Base-by-base conservation (phyloP, 441 rosid genomes). In the Theobroma grandiflorum region DNA sequence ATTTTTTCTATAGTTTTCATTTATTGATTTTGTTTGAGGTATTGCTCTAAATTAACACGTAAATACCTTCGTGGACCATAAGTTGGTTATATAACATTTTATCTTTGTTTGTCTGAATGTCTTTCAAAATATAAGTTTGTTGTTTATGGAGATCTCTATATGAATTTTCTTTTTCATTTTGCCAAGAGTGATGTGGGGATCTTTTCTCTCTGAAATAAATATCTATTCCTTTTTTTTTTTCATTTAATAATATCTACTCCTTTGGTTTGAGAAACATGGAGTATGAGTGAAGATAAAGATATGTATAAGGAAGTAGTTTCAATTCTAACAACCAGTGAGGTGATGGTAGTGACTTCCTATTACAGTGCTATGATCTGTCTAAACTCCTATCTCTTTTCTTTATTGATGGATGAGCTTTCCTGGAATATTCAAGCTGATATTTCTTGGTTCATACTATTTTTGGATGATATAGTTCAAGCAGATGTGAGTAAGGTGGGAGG, bases 61-160 rank as follows among this genome's bases (percentile, higher is more conserved):
- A 53, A 33, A n/a, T 38, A 11, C 42, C 42, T 70, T 47, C 49
- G 31, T 31, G 74, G 50, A 66, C 50, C 71, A 40, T 66, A 7
- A 55, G 18, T 70, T 47, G 74, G 20, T 70, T 22, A 26, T 50
- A 12, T 18, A 38, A 22, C 12, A 68, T 12, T 55, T 45, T 68
- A 42, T 43, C 18, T 68, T 22, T 68, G 73, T 33, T 72, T 18
- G 33, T n/a, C 63, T 72, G 76, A 72, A 72, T 53, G 63, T 10
- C 33, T 35, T 72, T 72, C 49, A 55, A 53, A 42, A n/a, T 55
- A n/a, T 53, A 18, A 14, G 2, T 63, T 33, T 18, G 63, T 52
- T 72, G 63, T 37, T 72, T 11, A 33, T 49, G 43, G 72, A 31
- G 58, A 22, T 6, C 18, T 72, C 62, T 53, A n/a, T 37, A 37